Base-by-base conservation (phyloP, 495 filamentous ascomycete species). In the Neurospora sp. region DNA sequence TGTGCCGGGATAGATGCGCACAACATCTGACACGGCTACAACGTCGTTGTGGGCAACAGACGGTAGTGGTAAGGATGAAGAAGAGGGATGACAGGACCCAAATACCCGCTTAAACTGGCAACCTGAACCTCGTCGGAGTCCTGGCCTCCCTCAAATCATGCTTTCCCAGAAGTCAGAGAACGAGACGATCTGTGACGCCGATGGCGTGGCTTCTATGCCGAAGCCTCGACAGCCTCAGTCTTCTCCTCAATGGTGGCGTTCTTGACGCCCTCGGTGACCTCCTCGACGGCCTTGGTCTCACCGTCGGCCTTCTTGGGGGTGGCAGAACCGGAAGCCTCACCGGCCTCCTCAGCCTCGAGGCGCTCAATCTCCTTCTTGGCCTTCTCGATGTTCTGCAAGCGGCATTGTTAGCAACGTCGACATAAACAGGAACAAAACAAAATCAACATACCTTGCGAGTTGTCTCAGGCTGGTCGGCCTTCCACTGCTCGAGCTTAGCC, bases 401-500 rank as follows among this genome's bases (percentile, higher is more conserved):
- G 90, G 81, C 94, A 93, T 78, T 78, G 48, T 38, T 16, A 39
- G 18, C 23, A 27, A 73, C 71, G 59, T 82, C 74, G 18, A 18
- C 4, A 18, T 72, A 2, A 46, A 12, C 10, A 40, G 41, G 27
- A 7, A 70, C 27, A 11, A 31, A 39, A 59, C 23, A 23, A 31
- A 27, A 40, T 40, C 66, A 77, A 85, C 89, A 83, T 82, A 98
- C 96, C 88, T 93, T 91, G 74, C 92, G 89, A n/a, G 96, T 99
- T 86, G 97, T 93, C 72, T 88, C 86, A 42, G 92, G 89, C 84
- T 98, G 95, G 83, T 96, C 92, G 48, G 90, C 86, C 87, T 97
- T 97, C 93, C 95, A 99, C 77, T 91, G 88, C n/a, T 90, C 91
- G 46, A 97, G 85, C 87, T 98, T 98, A 73, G 88, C 92, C 80